Evolutionary conservation across 2,329 filamentous ascomycete genomes (phyloP), one percentile per base, ranked within the genome.

Genomic region (Tricladium varicosporioides): DNA sequence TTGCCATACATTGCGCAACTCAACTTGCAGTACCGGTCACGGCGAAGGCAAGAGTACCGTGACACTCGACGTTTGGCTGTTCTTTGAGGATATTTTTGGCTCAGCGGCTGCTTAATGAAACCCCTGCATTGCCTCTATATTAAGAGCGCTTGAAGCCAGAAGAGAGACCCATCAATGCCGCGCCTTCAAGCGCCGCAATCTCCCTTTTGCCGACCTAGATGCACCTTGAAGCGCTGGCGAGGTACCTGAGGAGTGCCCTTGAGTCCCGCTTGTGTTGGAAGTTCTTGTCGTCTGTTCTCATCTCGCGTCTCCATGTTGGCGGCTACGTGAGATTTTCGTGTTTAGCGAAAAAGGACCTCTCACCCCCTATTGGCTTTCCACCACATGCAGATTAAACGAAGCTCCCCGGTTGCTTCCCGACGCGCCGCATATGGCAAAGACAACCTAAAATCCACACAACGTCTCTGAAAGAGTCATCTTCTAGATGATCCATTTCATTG

Each of bases 241-340:
- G 43, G 15, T 46, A 13, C 43, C 43, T 16, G 36, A 45, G 47
- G 9, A n/a, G 32, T 7, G 5, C 5, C 14, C 7, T 45, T 31
- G 5, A 10, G 16, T 14, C 13, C 52, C 15, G 11, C 13, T 22
- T 18, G 7, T 48, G 16, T 51, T 33, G 46, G 36, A 33, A 50
- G 11, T 8, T 8, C 43, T 46, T 47, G 14, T 46, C 53, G 36
- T 55, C 13, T 51, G 53, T 51, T n/a, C 16, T 19, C 15, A 40
- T 40, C n/a, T 40, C 13, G 13, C 32, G n/a, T 46, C 31, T 58
- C 51, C 45, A 45, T 42, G 40, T 58, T 48, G 65, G 61, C 61
- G 65, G 61, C 54, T 67, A 59, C 67, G 66, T 65, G 65, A 65
- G 55, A 64, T 55, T 56, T 54, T 68, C 67, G 66, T 66, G 65